Evolutionary conservation across 148 eudicot genomes (phyloP).

Genomic region (Amaranthus palmeri): DNA sequence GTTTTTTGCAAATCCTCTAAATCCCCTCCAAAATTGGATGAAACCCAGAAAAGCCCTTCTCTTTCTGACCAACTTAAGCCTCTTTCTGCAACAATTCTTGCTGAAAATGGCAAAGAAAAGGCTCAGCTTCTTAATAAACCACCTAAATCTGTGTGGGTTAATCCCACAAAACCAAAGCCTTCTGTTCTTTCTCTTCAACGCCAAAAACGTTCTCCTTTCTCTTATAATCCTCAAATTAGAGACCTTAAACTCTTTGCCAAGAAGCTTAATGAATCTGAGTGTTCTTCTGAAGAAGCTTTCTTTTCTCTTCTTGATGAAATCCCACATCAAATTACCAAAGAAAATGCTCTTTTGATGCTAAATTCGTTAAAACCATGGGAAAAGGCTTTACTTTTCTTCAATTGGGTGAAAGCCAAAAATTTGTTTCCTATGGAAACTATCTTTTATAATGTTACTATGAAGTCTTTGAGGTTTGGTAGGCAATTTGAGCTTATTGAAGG

Average conservation of each 20-base stretch:
- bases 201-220: slow-evolving; percentile 47
- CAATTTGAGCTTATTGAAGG: slow-evolving; percentile 73
- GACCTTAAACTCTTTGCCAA: slow-evolving; percentile 63
- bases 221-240: slow-evolving; percentile 62
- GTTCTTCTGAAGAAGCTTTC: slow-evolving; percentile 39
- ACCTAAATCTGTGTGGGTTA: slow-evolving; percentile 79
- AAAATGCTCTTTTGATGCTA: slow-evolving; percentile 69
- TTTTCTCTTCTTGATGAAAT: slow-evolving; percentile 43
- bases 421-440: slow-evolving; percentile 83
- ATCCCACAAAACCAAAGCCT: slow-evolving; percentile 66
- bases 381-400: slow-evolving; percentile 65
- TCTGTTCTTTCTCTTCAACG: slow-evolving; percentile 71
- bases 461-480: slow-evolving; percentile 85
- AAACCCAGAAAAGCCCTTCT: slow-evolving; percentile 50
- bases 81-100: slow-evolving; percentile 50
- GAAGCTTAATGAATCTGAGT: slow-evolving; percentile 56
- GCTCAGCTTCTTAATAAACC: slow-evolving; percentile 52
- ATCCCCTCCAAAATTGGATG: slow-evolving; percentile 31
- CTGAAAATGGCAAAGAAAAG: slow-evolving; percentile 27
- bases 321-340: slow-evolving; percentile 55
- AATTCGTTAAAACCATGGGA: slow-evolving; percentile 71
- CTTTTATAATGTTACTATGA: slow-evolving; percentile 87
- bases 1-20: slow-evolving; percentile 40
- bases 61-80: slow-evolving; percentile 73
- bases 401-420: slow-evolving; percentile 73